phyloP scores from a whole-genome alignment of 495 filamentous ascomycete species.

The Aspergillus steynii region DNA sequence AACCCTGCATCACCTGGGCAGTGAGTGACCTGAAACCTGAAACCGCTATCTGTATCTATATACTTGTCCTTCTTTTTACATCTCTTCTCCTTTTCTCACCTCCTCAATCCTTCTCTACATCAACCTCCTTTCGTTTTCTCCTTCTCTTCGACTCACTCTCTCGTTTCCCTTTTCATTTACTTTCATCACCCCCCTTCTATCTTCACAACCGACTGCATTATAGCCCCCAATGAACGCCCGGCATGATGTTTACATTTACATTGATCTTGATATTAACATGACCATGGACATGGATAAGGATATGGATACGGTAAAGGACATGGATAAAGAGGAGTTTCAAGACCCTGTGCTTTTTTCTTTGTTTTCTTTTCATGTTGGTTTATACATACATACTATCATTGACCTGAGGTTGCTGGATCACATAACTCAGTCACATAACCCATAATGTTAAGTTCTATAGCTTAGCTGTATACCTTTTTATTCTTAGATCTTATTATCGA shows the following conservation, averaged over 20 bases:
- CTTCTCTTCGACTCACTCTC: too few relatives aligned
- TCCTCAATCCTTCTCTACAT: not conserved
- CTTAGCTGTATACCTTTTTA: too few relatives aligned
- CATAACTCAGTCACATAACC: not conserved
- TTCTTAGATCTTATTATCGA: too few relatives aligned
- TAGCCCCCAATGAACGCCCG: not conserved
- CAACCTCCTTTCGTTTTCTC: too few relatives aligned
- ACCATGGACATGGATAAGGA: not conserved
- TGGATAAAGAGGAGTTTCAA: not conserved
- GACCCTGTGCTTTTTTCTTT: not conserved
- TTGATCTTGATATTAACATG: not conserved
- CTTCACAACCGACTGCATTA: not conserved
- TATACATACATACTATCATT: not conserved
- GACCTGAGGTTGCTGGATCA: not conserved
- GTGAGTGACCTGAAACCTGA: not conserved
- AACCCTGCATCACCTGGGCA: conserved; percentile 43
- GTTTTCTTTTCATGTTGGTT: not conserved
- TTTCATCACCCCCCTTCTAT: not conserved
- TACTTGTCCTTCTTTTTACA: not conserved
- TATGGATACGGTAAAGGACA: not conserved
- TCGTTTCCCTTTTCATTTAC: not conserved
- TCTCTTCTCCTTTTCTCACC: not conserved
- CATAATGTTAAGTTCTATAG: not conserved
- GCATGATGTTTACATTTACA: not conserved
- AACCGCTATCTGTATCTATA: not conserved